Conservation (phyloP, 208 protist species). For the Borovskyia barvae region DNA sequence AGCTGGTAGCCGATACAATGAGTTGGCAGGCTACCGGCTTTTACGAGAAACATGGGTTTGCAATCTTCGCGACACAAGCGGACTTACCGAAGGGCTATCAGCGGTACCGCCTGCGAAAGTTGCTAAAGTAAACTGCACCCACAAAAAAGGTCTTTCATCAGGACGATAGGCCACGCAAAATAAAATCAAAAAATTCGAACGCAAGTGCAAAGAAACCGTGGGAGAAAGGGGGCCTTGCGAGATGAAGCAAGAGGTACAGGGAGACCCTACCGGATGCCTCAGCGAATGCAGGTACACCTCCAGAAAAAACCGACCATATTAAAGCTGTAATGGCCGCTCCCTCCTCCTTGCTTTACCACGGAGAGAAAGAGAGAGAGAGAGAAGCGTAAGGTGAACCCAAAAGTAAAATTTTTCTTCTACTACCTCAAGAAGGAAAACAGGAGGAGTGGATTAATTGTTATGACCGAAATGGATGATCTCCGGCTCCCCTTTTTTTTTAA, state of each 20-base stretch:
- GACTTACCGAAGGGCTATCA: slow-evolving; percentile 15
- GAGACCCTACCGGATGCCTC: too few species aligned
- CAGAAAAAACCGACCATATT: too few species aligned
- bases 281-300: too few species aligned
- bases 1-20: slow-evolving; percentile 26
- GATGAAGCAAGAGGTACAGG: neutral
- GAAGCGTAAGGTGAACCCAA: too few species aligned
- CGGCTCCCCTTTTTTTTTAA: too few species aligned
- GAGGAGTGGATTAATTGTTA: too few species aligned
- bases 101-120: slow-evolving; percentile 1
- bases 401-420: too few species aligned
- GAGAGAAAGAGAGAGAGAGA: too few species aligned
- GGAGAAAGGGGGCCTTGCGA: neutral
- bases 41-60: slow-evolving; percentile 32
- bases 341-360: too few species aligned
- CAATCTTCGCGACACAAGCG: slow-evolving; percentile 28
- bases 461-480: too few species aligned
- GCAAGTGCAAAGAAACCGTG: neutral
- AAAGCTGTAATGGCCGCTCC: too few species aligned
- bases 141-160: neutral
- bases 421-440: too few species aligned
- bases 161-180: neutral
- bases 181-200: neutral
- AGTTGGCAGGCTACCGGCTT: slow-evolving; percentile 33
- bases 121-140: neutral